Conservation (phyloP, 1,284 basidiomycete species). For the Microbotryum intermedium region DNA sequence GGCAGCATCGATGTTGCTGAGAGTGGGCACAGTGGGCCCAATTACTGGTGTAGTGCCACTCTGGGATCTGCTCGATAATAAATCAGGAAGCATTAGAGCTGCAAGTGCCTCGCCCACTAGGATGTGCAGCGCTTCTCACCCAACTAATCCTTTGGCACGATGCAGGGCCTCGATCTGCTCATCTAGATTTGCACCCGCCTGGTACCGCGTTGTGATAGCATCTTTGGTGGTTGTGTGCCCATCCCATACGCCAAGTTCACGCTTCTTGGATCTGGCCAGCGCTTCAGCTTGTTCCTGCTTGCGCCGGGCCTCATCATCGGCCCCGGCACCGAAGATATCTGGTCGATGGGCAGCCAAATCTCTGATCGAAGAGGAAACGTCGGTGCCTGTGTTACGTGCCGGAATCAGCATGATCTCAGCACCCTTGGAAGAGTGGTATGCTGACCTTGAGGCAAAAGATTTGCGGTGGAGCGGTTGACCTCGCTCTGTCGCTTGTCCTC, state of each 20-base stretch:
- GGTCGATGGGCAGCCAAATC: conserved; percentile 83
- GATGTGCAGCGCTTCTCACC: not conserved
- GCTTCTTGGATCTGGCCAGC: conserved; percentile 22
- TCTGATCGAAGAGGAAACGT: conserved; percentile 82
- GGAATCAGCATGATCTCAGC: not conserved
- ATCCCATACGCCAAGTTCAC: conserved; percentile 29
- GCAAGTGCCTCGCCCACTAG: not conserved
- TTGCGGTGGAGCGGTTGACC: conserved; percentile 77
- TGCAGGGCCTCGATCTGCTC: conserved; percentile 92
- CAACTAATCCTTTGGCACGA: conserved; percentile 64
- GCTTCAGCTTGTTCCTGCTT: conserved; percentile 20
- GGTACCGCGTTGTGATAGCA: conserved; percentile 78
- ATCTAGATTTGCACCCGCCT: conserved; percentile 80
- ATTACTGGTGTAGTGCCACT: conserved; percentile 33
- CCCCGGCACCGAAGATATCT: conserved; percentile 76
- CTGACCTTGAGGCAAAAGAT: conserved; percentile 46
- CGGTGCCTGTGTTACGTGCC: conserved; percentile 49
- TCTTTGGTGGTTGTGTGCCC: conserved; percentile 30
- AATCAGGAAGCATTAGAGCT: not conserved
- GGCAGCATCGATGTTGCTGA: not conserved
- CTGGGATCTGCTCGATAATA: conserved; percentile 22
- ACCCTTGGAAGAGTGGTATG: not conserved
- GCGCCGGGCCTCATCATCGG: conserved; percentile 23
- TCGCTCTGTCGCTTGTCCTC: conserved; percentile 81
- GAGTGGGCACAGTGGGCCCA: conserved; percentile 20